These are phyloP conservation scores for Neurospora hispaniola DNA, from an alignment of 495 filamentous ascomycete genomes.

Conservation along the genomic window DNA sequence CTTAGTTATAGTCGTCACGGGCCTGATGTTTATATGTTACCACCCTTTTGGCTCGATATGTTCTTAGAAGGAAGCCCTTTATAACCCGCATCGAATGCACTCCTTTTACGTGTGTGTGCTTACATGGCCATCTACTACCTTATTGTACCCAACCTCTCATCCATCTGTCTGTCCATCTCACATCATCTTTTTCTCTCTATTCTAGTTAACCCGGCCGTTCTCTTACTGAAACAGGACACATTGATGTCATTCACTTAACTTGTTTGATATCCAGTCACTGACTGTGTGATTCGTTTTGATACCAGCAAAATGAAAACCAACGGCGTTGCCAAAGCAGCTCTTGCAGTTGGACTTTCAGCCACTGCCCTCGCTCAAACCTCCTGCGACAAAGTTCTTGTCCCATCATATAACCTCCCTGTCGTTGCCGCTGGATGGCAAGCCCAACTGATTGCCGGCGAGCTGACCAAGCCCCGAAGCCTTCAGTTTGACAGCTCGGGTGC, in stretches of 20 bases:
- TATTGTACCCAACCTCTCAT: neutral
- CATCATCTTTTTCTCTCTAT: neutral
- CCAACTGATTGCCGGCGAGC: conserved; percentile 41
- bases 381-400: conserved; percentile 24
- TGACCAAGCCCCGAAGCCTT: conserved; percentile 46
- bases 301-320: conserved; percentile 11
- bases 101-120: neutral
- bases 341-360: conserved; percentile 11
- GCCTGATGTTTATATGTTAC: neutral
- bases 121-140: neutral
- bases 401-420: conserved; percentile 38
- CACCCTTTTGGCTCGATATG: conserved; percentile 4
- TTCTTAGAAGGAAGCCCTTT: conserved; percentile 5
- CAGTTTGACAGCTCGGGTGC: conserved; percentile 46
- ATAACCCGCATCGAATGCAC: neutral
- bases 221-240: neutral
- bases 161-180: neutral
- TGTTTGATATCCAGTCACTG: neutral
- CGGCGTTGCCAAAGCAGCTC: conserved; percentile 1
- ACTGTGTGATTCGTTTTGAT: neutral
- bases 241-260: neutral
- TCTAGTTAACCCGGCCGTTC: neutral
- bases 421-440: conserved; percentile 45
- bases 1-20: neutral
- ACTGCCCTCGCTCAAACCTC: conserved; percentile 5